phyloP scores from a whole-genome alignment of 805 yeast species.

The Pichia paraexigua region DNA sequence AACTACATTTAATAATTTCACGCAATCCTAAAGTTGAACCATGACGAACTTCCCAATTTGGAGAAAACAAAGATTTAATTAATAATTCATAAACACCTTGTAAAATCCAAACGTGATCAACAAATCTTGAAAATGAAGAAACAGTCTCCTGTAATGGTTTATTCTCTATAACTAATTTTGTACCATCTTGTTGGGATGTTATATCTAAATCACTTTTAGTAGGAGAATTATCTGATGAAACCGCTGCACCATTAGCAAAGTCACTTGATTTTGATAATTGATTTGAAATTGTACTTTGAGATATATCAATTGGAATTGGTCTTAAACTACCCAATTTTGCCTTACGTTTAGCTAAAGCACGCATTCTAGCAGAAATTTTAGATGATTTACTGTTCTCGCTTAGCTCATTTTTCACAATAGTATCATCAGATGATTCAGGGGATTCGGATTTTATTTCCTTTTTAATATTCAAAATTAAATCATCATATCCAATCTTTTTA shows the following conservation, averaged over 20 bases:
- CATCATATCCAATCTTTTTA: conserved; percentile 25
- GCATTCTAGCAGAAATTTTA: conserved; percentile 62
- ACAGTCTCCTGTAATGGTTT: conserved; percentile 55
- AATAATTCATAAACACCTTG: conserved; percentile 86
- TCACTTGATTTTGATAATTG: conserved; percentile 45
- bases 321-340: conserved; percentile 55
- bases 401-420: conserved; percentile 9
- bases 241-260: conserved; percentile 50
- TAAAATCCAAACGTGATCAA: conserved; percentile 84
- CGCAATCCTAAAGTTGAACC: conserved; percentile 91
- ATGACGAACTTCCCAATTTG: conserved; percentile 90
- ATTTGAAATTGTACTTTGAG: conserved; percentile 61
- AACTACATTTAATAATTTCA: conserved; percentile 58
- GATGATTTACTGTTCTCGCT: conserved; percentile 3
- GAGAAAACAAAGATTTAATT: conserved; percentile 71
- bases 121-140: conserved; percentile 35
- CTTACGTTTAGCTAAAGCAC: conserved; percentile 90
- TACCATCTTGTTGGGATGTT: conserved; percentile 73
- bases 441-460: conserved; percentile 10
- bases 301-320: conserved; percentile 51
- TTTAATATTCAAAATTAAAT: not conserved
- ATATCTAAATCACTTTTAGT: conserved; percentile 31
- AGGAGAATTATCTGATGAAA: not conserved
- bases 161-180: conserved; percentile 78
- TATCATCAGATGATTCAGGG: not conserved